These are phyloP conservation scores for Streptanthus diversifolius DNA, from an alignment of 345 rosid species.

Conservation along the genomic window DNA sequence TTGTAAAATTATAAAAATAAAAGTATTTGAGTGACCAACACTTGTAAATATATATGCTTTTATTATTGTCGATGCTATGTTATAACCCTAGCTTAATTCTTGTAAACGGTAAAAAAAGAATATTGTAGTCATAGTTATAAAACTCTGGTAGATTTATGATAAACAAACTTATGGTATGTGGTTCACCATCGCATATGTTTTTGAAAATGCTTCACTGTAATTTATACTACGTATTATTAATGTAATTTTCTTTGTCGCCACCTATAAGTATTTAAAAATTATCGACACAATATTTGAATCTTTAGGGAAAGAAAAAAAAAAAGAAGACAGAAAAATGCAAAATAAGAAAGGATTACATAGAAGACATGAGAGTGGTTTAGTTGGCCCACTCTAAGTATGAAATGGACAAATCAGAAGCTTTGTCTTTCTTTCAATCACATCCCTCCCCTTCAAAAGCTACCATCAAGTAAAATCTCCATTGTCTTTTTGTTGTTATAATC, in stretches of 20 bases:
- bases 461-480: constrained; percentile 22
- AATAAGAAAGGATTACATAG: not conserved
- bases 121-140: no score
- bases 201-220: not conserved
- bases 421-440: constrained; percentile 30
- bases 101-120: no score
- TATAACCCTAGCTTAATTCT: no score
- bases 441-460: constrained; percentile 30
- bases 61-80: no score
- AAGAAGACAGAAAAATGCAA: not conserved
- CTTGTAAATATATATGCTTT: no score
- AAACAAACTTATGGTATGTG: no score
- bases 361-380: constrained; percentile 20
- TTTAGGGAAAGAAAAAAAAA: not conserved
- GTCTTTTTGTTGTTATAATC: no score
- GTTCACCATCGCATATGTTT: not conserved
- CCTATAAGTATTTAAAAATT: not conserved
- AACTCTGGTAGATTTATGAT: no score
- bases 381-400: constrained; percentile 33
- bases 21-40: not conserved
- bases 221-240: not conserved
- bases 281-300: not conserved
- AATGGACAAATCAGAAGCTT: constrained; percentile 36
- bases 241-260: not conserved
- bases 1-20: not conserved